A percentile compares a stretch with the other conserved stretches of the same genome.
phyloP scores from a whole-genome alignment of 2,329 filamentous ascomycete genomes.

The Cercospora berteroae region DNA sequence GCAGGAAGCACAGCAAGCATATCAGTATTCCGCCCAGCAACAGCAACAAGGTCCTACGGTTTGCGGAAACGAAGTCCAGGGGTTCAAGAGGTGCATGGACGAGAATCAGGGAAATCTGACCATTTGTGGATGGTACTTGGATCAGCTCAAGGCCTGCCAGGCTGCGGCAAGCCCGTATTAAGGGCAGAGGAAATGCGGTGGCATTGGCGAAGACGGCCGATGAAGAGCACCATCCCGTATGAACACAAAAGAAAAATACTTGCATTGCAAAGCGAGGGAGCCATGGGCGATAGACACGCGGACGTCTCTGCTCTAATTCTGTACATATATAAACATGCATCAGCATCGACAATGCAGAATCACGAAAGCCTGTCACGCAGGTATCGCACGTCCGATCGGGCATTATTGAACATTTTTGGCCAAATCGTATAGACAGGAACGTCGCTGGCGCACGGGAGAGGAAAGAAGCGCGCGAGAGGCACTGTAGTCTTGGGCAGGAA shows the following conservation, averaged over 20 bases:
- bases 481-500: neutral
- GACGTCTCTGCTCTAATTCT: neutral
- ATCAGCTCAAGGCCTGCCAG: constrained; percentile 68
- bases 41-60: constrained; percentile 39
- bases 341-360: neutral
- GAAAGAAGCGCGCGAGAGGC: neutral
- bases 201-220: neutral
- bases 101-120: constrained; percentile 90
- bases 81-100: constrained; percentile 95
- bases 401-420: neutral
- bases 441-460: neutral
- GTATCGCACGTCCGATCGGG: too few relatives aligned
- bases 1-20: constrained; percentile 24
- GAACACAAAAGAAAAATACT: neutral
- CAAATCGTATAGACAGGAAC: neutral
- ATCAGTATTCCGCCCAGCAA: constrained; percentile 13
- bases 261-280: neutral
- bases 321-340: neutral
- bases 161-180: constrained; percentile 50
- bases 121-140: constrained; percentile 97
- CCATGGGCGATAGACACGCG: neutral
- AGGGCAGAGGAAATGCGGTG: neutral
- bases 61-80: constrained; percentile 75
- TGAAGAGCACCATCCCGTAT: neutral
- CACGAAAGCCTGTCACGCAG: neutral